phyloP scores from a whole-genome alignment of 257 asterid genomes.

The Ligustrum vulgare region DNA sequence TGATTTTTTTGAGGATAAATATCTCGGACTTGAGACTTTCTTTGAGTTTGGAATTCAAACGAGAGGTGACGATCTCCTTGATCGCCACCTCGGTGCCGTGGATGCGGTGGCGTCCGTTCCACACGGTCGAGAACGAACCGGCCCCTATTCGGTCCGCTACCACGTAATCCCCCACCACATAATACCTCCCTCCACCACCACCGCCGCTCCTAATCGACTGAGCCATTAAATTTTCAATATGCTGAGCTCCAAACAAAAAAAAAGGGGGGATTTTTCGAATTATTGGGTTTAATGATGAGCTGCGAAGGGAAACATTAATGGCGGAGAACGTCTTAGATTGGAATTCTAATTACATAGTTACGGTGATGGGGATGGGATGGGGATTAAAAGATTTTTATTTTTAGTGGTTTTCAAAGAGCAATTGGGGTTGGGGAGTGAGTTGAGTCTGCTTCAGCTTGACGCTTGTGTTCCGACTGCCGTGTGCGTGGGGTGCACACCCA shows the following conservation, averaged over 20 bases:
- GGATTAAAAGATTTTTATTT: too few relatives aligned
- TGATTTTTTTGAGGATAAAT: conserved; percentile 68
- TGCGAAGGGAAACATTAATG: background rate
- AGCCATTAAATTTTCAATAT: conserved; percentile 45
- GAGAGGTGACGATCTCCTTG: conserved; percentile 70
- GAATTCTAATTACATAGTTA: background rate
- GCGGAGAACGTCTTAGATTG: background rate
- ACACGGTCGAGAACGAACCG: conserved; percentile 91
- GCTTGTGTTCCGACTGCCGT: background rate
- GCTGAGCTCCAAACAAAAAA: conserved; percentile 21
- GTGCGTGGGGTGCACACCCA: background rate
- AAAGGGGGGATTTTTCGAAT: background rate
- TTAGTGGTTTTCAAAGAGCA: too few relatives aligned
- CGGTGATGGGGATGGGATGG: too few relatives aligned
- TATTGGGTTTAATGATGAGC: background rate
- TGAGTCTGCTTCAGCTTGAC: background rate
- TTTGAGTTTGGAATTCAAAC: conserved; percentile 65
- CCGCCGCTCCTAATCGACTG: conserved; percentile 44
- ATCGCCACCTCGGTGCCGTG: conserved; percentile 90
- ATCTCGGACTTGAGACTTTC: conserved; percentile 89
- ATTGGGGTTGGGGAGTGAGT: too few relatives aligned
- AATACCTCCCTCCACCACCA: conserved; percentile 33
- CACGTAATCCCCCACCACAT: conserved; percentile 72
- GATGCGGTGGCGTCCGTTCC: conserved; percentile 86
- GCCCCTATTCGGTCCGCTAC: conserved; percentile 72